Conservation (phyloP, 805 yeast species). For the Yamadazyma philogaea region DNA sequence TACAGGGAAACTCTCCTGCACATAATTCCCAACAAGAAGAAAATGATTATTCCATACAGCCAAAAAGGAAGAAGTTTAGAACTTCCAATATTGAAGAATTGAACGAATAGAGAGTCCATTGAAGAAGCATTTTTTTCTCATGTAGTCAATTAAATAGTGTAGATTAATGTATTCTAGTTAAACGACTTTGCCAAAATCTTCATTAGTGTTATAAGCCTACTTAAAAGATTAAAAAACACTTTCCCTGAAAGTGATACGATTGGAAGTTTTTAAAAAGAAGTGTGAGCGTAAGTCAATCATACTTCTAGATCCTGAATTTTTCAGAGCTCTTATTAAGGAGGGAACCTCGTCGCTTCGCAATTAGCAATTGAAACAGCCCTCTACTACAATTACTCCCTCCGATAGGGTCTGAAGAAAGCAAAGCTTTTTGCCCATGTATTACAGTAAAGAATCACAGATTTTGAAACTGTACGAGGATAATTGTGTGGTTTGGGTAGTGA, state of each 20-base stretch:
- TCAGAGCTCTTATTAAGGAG: no score
- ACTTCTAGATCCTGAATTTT: no score
- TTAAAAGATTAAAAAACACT: background rate
- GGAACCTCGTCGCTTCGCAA: no score
- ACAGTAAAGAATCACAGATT: no score
- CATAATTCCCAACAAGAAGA: conserved; percentile 10
- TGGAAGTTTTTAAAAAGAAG: no score
- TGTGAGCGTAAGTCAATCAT: no score
- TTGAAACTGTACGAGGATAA: no score
- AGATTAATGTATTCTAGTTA: conserved; percentile 2
- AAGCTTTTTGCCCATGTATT: no score
- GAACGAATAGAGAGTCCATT: conserved; percentile 1
- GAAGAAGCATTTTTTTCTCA: background rate
- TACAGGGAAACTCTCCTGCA: conserved; percentile 9
- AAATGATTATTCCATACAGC: conserved; percentile 5
- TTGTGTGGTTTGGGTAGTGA: background rate
- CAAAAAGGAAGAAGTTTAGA: conserved; percentile 11
- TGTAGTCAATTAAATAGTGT: background rate
- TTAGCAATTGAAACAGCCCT: background rate
- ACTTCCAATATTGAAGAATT: conserved; percentile 13
- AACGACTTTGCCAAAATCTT: background rate
- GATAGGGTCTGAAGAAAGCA: no score
- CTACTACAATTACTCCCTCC: background rate
- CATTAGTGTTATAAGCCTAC: background rate
- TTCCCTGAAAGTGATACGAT: background rate